Conservation (phyloP, 106 monocot species). For the Vanilla planifolia region DNA sequence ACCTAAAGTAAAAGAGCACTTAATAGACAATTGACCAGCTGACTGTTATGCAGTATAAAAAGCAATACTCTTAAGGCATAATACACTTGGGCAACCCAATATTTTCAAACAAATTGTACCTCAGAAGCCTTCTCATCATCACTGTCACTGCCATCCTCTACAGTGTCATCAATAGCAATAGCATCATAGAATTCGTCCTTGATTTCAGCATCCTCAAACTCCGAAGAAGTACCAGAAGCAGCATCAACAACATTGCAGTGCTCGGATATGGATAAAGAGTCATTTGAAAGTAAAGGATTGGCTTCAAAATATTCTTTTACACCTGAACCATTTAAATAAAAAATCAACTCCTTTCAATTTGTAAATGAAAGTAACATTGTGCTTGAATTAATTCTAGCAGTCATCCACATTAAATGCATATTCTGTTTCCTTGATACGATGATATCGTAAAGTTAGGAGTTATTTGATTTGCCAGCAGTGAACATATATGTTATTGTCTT, state of each 20-base stretch:
- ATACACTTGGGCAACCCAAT: background rate
- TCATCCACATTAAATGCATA: too few species aligned
- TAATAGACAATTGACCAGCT: background rate
- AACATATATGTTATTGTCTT: too few species aligned
- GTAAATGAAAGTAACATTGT: too few species aligned
- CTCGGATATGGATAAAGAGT: slow-evolving; percentile 36
- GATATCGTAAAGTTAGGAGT: too few species aligned
- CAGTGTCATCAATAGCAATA: slow-evolving; percentile 45
- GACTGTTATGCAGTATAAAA: background rate
- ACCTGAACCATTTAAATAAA: slow-evolving; percentile 30
- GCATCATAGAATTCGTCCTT: slow-evolving; percentile 96
- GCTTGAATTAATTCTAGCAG: too few species aligned
- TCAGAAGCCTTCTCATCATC: slow-evolving; percentile 41
- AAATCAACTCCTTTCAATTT: too few species aligned
- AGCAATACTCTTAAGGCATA: background rate
- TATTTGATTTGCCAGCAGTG: too few species aligned
- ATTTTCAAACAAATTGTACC: slow-evolving; percentile 15
- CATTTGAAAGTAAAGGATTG: slow-evolving; percentile 49
- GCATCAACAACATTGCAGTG: slow-evolving; percentile 25
- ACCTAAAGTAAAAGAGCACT: slow-evolving; percentile 24
- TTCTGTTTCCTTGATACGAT: too few species aligned
- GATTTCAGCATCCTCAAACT: slow-evolving; percentile 49
- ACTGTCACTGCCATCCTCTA: slow-evolving; percentile 79
- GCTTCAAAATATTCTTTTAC: slow-evolving; percentile 86
- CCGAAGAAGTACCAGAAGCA: slow-evolving; percentile 22